Conservation (phyloP, 345 rosid genomes). For the Jatropha curcas region DNA sequence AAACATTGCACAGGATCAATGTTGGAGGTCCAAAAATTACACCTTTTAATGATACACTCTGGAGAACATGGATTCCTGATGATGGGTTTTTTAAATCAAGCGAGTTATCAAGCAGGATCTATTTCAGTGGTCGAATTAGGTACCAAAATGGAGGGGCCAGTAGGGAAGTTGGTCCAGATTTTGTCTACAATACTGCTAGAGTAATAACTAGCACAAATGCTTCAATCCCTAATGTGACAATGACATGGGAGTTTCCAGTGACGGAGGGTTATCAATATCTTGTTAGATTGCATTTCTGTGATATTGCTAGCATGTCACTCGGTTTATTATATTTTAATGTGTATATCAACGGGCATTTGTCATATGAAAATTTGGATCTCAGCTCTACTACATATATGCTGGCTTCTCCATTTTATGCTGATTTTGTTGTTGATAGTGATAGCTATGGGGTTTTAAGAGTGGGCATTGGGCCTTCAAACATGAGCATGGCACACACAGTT, state of each 20-base stretch:
- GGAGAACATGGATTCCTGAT: slow-evolving; percentile 95
- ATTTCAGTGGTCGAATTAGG: slow-evolving; percentile 57
- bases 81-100: slow-evolving; percentile 53
- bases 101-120: slow-evolving; percentile 42
- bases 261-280: slow-evolving; percentile 54
- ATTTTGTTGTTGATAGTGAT: slow-evolving; percentile 53
- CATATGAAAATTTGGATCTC: slow-evolving; percentile 59
- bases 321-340: slow-evolving; percentile 65
- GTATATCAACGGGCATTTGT: slow-evolving; percentile 61
- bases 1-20: slow-evolving; percentile 57
- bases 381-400: slow-evolving; percentile 32
- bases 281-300: slow-evolving; percentile 82
- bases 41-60: slow-evolving; percentile 80
- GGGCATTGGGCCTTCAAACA: slow-evolving; percentile 67
- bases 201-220: slow-evolving; percentile 53
- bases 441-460: slow-evolving; percentile 43
- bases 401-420: slow-evolving; percentile 74
- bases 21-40: slow-evolving; percentile 89
- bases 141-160: slow-evolving; percentile 68
- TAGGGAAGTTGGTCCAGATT: slow-evolving; percentile 80
- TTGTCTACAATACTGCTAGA: slow-evolving; percentile 64
- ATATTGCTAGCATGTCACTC: slow-evolving; percentile 69
- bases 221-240: slow-evolving; percentile 45
- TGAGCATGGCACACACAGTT: slow-evolving; percentile 43
- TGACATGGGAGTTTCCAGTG: slow-evolving; percentile 78